Percentiles rank a stretch among this genome's conserved stretches.
These are phyloP conservation scores for Zymoseptoria brevis DNA, from an alignment of 2,329 filamentous ascomycete genomes.

Conservation along the genomic window DNA sequence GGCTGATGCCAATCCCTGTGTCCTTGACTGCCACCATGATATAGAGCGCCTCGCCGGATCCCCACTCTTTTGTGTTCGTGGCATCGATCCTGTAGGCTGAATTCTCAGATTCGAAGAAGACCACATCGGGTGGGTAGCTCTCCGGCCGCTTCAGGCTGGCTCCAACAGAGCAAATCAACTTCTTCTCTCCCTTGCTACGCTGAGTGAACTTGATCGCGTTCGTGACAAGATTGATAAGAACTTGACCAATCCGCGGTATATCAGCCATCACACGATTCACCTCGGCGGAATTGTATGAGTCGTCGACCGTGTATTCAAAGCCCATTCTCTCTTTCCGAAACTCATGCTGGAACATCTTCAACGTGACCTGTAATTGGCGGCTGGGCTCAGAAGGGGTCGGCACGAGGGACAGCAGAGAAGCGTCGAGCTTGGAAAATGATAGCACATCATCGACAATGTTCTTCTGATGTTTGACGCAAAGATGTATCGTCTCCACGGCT, in stretches of 20 bases:
- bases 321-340: conserved; percentile 24
- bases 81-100: conserved; percentile 33
- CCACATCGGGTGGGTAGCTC: conserved; percentile 38
- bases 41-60: conserved; percentile 32
- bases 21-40: conserved; percentile 40
- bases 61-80: conserved; percentile 37
- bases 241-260: conserved; percentile 23
- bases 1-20: conserved; percentile 31
- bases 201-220: conserved; percentile 31
- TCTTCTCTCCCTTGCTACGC: conserved; percentile 17
- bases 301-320: conserved; percentile 23
- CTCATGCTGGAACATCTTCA: conserved; percentile 32
- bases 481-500: conserved; percentile 31
- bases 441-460: conserved; percentile 36
- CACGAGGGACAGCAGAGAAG: conserved; percentile 24
- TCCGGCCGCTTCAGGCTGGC: conserved; percentile 28
- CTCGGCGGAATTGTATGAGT: conserved; percentile 17
- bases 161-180: conserved; percentile 20
- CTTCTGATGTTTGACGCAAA: conserved; percentile 39
- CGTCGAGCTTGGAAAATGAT: conserved; percentile 28
- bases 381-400: conserved; percentile 23
- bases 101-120: conserved; percentile 35
- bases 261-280: conserved; percentile 24
- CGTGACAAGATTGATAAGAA: conserved; percentile 27
- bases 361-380: conserved; percentile 19